Percentiles rank a stretch among this genome's conserved stretches.
Evolutionary conservation across 306 rosid species (phyloP).

Genomic region (Crataegus laevigata): DNA sequence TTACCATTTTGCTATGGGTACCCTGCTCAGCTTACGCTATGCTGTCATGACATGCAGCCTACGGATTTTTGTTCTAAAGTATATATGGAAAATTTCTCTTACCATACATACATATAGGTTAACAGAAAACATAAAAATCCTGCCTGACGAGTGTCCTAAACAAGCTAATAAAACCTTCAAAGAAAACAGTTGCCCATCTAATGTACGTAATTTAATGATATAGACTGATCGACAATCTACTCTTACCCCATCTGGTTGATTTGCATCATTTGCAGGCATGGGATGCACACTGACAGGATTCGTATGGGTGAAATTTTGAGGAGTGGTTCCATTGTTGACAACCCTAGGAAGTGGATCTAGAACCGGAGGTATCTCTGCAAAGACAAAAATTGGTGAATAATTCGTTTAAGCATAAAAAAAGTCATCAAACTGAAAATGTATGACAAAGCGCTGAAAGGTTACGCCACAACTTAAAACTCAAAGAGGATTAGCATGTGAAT

Average conservation of each 20-base stretch:
- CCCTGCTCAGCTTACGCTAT: not conserved
- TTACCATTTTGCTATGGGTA: not conserved
- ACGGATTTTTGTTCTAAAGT: not conserved
- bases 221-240: slow-evolving; percentile 4
- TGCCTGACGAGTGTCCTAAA: not conserved
- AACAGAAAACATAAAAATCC: not conserved
- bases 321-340: slow-evolving; percentile 37
- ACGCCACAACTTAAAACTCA: not conserved
- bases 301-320: slow-evolving; percentile 27
- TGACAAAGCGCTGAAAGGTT: not conserved
- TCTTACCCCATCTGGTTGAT: slow-evolving; percentile 44
- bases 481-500: not conserved
- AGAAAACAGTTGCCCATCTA: not conserved
- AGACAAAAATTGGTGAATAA: slow-evolving; percentile 12
- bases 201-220: slow-evolving; percentile 12
- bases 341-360: slow-evolving; percentile 48
- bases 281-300: slow-evolving; percentile 48
- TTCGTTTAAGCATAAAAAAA: not conserved
- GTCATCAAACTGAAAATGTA: not conserved
- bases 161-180: not conserved
- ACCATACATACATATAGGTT: not conserved
- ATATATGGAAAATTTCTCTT: not conserved
- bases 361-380: slow-evolving; percentile 60
- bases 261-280: slow-evolving; percentile 35
- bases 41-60: not conserved